Evolutionary conservation across 371 early-diverging fungal species (phyloP).

Genomic region (Mortierella sp.): DNA sequence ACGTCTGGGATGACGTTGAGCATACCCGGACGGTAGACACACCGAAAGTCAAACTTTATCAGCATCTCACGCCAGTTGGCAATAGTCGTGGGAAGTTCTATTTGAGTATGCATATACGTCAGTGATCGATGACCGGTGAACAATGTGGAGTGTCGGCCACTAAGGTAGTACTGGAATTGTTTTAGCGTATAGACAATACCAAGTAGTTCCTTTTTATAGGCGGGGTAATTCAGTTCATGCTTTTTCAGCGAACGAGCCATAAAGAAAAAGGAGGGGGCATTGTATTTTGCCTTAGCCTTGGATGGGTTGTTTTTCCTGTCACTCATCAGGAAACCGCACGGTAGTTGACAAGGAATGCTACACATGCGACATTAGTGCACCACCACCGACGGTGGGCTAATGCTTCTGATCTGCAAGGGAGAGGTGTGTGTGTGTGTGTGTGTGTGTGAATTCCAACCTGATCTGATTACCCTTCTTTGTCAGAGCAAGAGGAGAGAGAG

Average conservation of each 20-base stretch:
- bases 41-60: slow-evolving; percentile 17
- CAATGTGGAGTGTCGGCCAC: slow-evolving; percentile 19
- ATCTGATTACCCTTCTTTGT: too few species aligned
- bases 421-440: too few species aligned
- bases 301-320: too few species aligned
- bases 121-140: slow-evolving; percentile 33
- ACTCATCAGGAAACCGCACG: too few species aligned
- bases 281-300: too few species aligned
- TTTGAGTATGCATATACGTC: slow-evolving; percentile 30
- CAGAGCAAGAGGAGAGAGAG: too few species aligned
- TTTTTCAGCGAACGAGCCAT: slow-evolving; percentile 6
- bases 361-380: too few species aligned
- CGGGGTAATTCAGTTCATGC: slow-evolving; percentile 27
- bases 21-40: slow-evolving; percentile 29
- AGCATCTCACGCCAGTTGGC: slow-evolving; percentile 29
- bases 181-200: slow-evolving; percentile 24
- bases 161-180: slow-evolving; percentile 18
- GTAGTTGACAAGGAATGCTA: too few species aligned
- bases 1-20: slow-evolving; percentile 38
- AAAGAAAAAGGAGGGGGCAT: too few species aligned
- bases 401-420: too few species aligned
- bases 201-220: slow-evolving; percentile 28
- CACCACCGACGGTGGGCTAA: too few species aligned
- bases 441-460: too few species aligned
- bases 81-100: slow-evolving; percentile 13